Evolutionary conservation across 257 asterid species (phyloP).

Genomic region (Penstemon eatonii): DNA sequence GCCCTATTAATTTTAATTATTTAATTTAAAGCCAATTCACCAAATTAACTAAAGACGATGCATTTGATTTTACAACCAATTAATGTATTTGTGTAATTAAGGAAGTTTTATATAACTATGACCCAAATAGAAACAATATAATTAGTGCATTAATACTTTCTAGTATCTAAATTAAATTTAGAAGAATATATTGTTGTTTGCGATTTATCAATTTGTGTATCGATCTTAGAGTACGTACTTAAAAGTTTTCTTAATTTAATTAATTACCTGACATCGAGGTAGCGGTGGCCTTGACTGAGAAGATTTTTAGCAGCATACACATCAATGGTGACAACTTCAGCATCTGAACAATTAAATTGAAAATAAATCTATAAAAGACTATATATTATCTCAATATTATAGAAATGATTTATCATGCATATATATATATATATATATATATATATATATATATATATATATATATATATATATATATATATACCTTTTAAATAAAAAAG

Average conservation of each 20-base stretch:
- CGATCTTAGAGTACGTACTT: background rate
- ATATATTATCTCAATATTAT: too few relatives aligned
- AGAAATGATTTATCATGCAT: too few relatives aligned
- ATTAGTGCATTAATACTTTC: background rate
- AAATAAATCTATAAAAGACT: too few relatives aligned
- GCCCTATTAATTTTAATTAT: background rate
- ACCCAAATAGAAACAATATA: background rate
- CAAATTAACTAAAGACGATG: background rate
- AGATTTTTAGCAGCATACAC: conserved; percentile 9
- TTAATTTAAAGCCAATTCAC: background rate
- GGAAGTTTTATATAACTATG: too few relatives aligned
- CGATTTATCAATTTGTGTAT: background rate
- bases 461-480: too few relatives aligned
- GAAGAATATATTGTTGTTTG: too few relatives aligned
- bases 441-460: too few relatives aligned
- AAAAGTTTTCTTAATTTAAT: background rate
- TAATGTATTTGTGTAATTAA: too few relatives aligned
- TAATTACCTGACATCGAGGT: conserved; percentile 20
- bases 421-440: too few relatives aligned
- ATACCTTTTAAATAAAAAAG: too few relatives aligned
- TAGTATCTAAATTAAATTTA: too few relatives aligned
- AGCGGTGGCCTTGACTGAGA: conserved; percentile 21
- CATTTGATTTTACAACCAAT: too few relatives aligned
- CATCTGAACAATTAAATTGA: background rate
- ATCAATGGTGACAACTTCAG: conserved; percentile 12